Base-by-base conservation (phyloP, 352 stramenopile species). In the Phytophthora melonis region DNA sequence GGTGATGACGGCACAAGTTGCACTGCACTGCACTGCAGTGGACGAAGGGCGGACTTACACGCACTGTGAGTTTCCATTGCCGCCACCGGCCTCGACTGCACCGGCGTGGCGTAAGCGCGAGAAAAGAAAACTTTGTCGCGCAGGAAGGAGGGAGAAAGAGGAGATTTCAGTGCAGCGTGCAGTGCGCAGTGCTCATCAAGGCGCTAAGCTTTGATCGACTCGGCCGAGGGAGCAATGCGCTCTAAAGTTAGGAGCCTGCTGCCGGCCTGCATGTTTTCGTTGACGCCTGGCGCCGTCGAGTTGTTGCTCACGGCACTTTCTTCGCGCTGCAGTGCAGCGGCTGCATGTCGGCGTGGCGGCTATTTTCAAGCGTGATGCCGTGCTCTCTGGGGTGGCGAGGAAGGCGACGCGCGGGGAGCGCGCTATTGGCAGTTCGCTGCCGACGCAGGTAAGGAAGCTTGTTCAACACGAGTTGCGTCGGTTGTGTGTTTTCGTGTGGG, bases 231-330 rank as follows among this genome's bases (percentile, higher is more conserved):
- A 41, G 9, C 34, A 41, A 5, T 41, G 34, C 34, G 8, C 27
- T 32, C 2, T 32, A 25, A 1, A 5, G 25, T 9, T 14, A 19
- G 16, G 43, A 53, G 23, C 23, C 2, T n/a, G 32, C 61, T 60
- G 25, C 34, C 52, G 47, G 36, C 61, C 36, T 18, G 39, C 62
- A 56, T 13, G 34, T 49, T 56, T 9, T 6, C 39, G 54, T 13
- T 43, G 36, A 23, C 10, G 27, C 27, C 61, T 23, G 18, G 10
- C 19, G 27, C 19, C 64, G 57, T 72, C 65, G 57, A 56, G 34
- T 67, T 55, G 57, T 67, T 56, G 65, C 47, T 67, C 36, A 72
- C 34, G 49, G 65, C 57, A 66, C 47, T 67, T 72, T 72, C 34
- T 72, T 72, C 65, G 58, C 19, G 47, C 57, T 66, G 47, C n/a